Evolutionary conservation across 768 basidiomycete species (phyloP), one percentile per base, ranked within the genome.

Genomic region (Leucocoprinus leucothites): DNA sequence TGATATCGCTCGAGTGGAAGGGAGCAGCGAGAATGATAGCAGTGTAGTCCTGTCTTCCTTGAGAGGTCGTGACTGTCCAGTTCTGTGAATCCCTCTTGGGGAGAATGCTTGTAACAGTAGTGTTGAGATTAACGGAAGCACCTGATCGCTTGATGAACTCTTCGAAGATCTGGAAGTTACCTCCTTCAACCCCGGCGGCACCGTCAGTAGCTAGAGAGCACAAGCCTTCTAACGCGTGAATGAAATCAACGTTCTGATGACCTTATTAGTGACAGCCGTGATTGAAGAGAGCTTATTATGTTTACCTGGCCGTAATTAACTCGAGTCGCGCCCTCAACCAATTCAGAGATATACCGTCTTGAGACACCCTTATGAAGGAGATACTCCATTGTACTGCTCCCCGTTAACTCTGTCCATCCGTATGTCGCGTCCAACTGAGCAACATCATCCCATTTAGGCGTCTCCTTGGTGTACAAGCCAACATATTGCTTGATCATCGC

Each of bases 11-110:
- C 24, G 78, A 82, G 69, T 91, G 85, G 75, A 85, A 89, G 2
- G 96, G 96, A 1, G 92, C 86, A 1, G 94, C 94, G 51, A 97
- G 75, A 64, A 98, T 86, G 53, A 98, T 80, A 2, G 84, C 84
- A 64, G 80, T 82, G 66, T 91, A 94, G 41, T 76, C 68, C 28
- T 67, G 57, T 14, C 75, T 69, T 21, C 83, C 82, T 18, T 69
- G 67, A 13, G 69, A 63, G 49, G 75, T 84, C 52, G 74, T 69
- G 47, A 90, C 68, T 2, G 73, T 72, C 85, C 86, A 88, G 14
- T 36, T 16, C 34, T 56, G 48, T 31, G 74, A 62, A 38, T 73
- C 70, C 3, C 79, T 73, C 61, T 73, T 71, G 40, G 69, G 74
- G 42, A 64, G 71, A 57, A 91, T 82, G 54, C 72, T 74, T 34